Conservation (phyloP, 208 protist genomes). For the Plasmodiophora brassicae region DNA sequence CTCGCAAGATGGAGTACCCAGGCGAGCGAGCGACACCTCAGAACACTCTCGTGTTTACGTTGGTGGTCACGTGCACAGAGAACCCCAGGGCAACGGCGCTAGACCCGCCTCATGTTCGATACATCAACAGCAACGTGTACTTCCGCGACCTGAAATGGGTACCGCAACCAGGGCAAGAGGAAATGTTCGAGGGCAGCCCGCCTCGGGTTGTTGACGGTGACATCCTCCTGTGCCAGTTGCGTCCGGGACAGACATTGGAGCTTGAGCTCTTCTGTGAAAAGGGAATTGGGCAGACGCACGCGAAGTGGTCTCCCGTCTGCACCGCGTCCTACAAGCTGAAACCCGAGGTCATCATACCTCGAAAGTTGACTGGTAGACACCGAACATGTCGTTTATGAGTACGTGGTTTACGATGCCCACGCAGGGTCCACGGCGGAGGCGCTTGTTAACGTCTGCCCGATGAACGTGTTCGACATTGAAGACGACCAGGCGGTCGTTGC, state of each 20-base stretch:
- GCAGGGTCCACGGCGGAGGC: conserved; percentile 67
- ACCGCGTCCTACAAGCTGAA: conserved; percentile 90
- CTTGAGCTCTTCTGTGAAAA: conserved; percentile 83
- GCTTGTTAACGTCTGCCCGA: conserved; percentile 77
- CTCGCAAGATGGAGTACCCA: conserved; percentile 56
- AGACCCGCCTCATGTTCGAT: background rate
- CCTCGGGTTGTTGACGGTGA: conserved; percentile 81
- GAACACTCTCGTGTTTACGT: conserved; percentile 66
- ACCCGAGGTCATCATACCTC: conserved; percentile 79
- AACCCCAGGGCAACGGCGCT: background rate
- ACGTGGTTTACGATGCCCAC: conserved; percentile 58
- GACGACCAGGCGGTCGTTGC: conserved; percentile 66
- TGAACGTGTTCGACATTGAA: conserved; percentile 87
- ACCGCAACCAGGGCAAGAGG: conserved; percentile 68
- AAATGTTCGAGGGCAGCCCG: conserved; percentile 58
- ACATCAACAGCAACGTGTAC: background rate
- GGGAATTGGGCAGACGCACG: conserved; percentile 88
- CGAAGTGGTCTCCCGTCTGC: conserved; percentile 95
- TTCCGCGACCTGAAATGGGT: conserved; percentile 75
- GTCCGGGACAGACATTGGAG: conserved; percentile 85
- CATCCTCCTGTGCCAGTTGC: conserved; percentile 92
- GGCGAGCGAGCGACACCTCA: conserved; percentile 61
- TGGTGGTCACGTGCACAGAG: conserved; percentile 61
- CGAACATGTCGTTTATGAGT: too few relatives aligned
- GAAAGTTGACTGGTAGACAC: too few relatives aligned